Evolutionary conservation across 139 green algal genomes (phyloP).

Genomic region (Chlamydomonas sp.): DNA sequence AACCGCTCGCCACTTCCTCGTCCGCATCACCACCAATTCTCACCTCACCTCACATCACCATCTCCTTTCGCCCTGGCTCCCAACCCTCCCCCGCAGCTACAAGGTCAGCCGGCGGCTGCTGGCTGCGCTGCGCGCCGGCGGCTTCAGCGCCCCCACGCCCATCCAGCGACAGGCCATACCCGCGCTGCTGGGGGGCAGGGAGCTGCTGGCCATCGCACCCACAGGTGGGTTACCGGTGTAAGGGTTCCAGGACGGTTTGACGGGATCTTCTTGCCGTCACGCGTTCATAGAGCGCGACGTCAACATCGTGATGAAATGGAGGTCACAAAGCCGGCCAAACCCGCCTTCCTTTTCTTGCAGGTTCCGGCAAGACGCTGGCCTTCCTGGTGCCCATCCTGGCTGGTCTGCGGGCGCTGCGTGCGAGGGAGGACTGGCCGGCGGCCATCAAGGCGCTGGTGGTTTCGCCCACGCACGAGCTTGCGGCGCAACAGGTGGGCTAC

Average conservation of each 20-base stretch:
- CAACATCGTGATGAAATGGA: background rate
- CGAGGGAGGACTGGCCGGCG: constrained; percentile 20
- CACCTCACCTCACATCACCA: background rate
- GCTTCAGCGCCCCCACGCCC: constrained; percentile 81
- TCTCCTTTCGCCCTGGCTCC: background rate
- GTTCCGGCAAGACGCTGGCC: constrained; percentile 92
- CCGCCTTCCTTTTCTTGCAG: constrained; percentile 43
- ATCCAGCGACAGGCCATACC: constrained; percentile 95
- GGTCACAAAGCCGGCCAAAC: background rate
- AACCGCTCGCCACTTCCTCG: no score
- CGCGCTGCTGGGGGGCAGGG: constrained; percentile 66
- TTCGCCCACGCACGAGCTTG: constrained; percentile 90
- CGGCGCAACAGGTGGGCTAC: constrained; percentile 59
- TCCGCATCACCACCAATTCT: constrained; percentile 2
- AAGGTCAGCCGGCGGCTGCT: constrained; percentile 22
- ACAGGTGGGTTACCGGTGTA: constrained; percentile 66
- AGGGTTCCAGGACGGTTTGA: background rate
- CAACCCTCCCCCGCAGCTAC: background rate
- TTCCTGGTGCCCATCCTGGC: constrained; percentile 90
- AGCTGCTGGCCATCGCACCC: constrained; percentile 89
- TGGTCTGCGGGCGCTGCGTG: constrained; percentile 27
- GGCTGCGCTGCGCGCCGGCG: background rate
- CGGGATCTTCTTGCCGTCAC: background rate
- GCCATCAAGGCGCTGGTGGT: constrained; percentile 74
- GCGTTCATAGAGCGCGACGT: background rate